Base-by-base conservation (phyloP, 1,284 basidiomycete genomes). In the Austroboletus olivaceoglutinosus region DNA sequence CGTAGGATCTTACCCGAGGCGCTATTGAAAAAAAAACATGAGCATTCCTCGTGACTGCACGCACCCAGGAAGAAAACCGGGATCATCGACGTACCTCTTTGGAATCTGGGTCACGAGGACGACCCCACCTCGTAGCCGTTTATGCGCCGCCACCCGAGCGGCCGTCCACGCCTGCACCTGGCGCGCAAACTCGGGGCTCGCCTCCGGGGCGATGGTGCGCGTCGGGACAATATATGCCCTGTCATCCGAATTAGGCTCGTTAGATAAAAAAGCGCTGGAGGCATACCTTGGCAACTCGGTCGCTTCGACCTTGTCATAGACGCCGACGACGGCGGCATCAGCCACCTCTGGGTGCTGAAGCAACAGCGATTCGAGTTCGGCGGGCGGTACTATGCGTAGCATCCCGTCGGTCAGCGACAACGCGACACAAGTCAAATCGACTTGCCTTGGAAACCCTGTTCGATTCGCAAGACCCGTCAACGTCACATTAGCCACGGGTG, bases 351-450 rank as follows among this genome's bases (percentile, higher is more conserved):
- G 82, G 58, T 93, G 87, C 5, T 78, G 78, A 15, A 93, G 69
- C 2, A 93, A 77, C 0, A 91, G 67, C 34, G 79, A 77, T 63
- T 93, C 91, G 2, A 93, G 75, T 59, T 93, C 91, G 0, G 91
- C 90, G 1, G 91, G 91, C 0, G 91, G 82, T 15, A 93, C 91
- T 87, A 48, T 33, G 48, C 4, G 21, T 8, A 25, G 8, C 10
- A 25, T 25, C 4, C 7, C 8, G 22, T 22, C n/a, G 25, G 31
- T 52, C 33, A 48, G 31, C 36, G 15, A 38, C 33, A 47, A 42
- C 62, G 60, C 64, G 58, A 65, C 61, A n/a, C 25, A 25, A 25
- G 31, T 11, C 61, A 45, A 31, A 25, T 5, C 13, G 41, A 58
- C 69, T 39, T 55, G 75, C 81, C 81, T 77, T 85, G 82, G 72